Evolutionary conservation across 164 flowering plant genomes (phyloP).

Genomic region (Macadamia integrifolia): DNA sequence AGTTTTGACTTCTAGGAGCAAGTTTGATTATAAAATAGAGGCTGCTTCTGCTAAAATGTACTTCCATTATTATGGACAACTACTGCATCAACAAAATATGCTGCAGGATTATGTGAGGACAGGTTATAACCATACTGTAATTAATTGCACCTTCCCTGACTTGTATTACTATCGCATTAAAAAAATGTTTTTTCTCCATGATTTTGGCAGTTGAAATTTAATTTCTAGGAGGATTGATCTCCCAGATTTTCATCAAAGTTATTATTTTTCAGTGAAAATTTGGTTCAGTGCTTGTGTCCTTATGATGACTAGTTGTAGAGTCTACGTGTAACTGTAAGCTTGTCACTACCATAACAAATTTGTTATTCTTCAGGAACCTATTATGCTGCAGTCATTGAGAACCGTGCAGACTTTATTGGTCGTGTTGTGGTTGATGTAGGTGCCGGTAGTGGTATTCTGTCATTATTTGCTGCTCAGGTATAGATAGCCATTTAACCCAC

Average conservation of each 20-base stretch:
- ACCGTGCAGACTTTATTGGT: slow-evolving; percentile 72
- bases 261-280: not conserved
- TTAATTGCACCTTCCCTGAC: slow-evolving; percentile 6
- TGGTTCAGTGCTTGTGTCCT: not conserved
- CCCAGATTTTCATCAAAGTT: not conserved
- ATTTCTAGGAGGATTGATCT: not conserved
- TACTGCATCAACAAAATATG: slow-evolving; percentile 98
- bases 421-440: slow-evolving; percentile 99
- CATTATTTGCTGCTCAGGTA: slow-evolving; percentile 99
- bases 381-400: slow-evolving; percentile 93
- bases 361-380: slow-evolving; percentile 62
- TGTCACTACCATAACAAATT: slow-evolving; percentile 5
- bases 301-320: not conserved
- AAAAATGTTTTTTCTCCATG: too few relatives aligned
- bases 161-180: not conserved
- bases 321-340: not conserved
- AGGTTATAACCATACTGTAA: slow-evolving; percentile 49
- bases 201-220: not conserved
- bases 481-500: not conserved
- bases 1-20: slow-evolving; percentile 47
- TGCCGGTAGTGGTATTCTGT: slow-evolving; percentile 99
- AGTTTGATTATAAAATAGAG: slow-evolving; percentile 92
- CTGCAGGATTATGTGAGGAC: slow-evolving; percentile 98
- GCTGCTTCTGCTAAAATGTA: slow-evolving; percentile 97
- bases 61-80: slow-evolving; percentile 95